Evolutionary conservation across 441 rosid genomes (phyloP).

Genomic region (Syzygium syzygioides): DNA sequence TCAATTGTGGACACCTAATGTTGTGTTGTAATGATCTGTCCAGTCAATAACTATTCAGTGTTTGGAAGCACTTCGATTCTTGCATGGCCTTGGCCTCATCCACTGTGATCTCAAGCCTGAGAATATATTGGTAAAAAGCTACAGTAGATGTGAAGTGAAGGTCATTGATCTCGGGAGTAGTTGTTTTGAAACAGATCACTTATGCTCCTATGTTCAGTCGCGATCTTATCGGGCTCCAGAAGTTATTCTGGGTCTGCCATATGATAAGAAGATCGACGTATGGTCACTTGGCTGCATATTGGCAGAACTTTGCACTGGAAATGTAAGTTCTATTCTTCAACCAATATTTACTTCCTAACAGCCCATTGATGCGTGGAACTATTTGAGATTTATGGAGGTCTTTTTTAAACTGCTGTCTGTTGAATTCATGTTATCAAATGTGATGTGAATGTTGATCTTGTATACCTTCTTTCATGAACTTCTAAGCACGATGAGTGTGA

Average conservation of each 20-base stretch:
- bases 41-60: conserved; percentile 96
- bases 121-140: conserved; percentile 92
- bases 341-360: background rate
- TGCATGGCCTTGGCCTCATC: conserved; percentile 90
- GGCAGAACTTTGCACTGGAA: conserved; percentile 96
- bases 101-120: conserved; percentile 96
- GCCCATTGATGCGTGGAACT: background rate
- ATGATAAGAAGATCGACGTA: conserved; percentile 86
- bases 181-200: conserved; percentile 96
- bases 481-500: background rate
- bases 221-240: conserved; percentile 98
- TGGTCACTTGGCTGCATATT: conserved; percentile 99
- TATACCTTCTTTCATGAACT: background rate
- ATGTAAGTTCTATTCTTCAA: conserved; percentile 48
- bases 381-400: background rate
- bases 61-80: conserved; percentile 83
- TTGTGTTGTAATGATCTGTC: conserved; percentile 26
- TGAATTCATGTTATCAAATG: background rate
- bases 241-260: conserved; percentile 88
- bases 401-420: background rate
- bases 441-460: background rate
- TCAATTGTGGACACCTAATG: conserved; percentile 5
- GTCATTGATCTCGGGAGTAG: conserved; percentile 99
- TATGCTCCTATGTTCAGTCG: conserved; percentile 96
- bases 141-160: conserved; percentile 95